phyloP scores from a whole-genome alignment of 1,284 basidiomycete species.

The Ganoderma meredithae region DNA sequence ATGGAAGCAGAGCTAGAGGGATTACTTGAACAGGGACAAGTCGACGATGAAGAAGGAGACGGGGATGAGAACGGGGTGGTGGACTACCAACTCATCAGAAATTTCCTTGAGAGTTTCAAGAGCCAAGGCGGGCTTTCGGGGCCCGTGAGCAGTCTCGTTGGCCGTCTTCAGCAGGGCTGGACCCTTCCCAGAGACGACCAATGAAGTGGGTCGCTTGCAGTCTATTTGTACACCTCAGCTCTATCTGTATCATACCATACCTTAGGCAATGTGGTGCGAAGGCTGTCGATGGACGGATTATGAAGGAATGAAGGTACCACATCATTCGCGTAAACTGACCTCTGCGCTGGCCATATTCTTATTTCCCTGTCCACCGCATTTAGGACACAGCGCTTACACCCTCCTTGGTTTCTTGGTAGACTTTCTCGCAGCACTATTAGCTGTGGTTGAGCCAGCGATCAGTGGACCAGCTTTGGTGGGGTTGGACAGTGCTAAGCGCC shows the following conservation, averaged over 20 bases:
- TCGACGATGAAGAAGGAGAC: conserved; percentile 52
- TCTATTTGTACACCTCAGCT: not conserved
- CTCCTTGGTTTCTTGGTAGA: too few relatives aligned
- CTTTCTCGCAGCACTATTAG: conserved; percentile 24
- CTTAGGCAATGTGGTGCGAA: conserved; percentile 36
- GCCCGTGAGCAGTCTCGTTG: conserved; percentile 88
- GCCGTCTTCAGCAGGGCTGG: conserved; percentile 80
- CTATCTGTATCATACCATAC: conserved; percentile 3
- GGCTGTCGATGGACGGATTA: conserved; percentile 23
- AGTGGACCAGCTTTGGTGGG: too few relatives aligned
- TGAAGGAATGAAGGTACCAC: not conserved
- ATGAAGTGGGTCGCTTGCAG: conserved; percentile 9
- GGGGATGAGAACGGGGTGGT: conserved; percentile 55
- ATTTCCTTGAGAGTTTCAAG: conserved; percentile 94
- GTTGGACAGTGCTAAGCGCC: not conserved
- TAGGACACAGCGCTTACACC: not conserved
- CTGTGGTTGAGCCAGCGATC: conserved; percentile 25
- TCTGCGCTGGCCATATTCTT: conserved; percentile 6
- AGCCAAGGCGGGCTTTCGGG: conserved; percentile 87
- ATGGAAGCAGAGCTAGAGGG: conserved; percentile 87
- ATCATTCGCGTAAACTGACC: conserved; percentile 4
- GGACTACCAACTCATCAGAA: conserved; percentile 92
- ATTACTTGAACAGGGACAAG: conserved; percentile 56
- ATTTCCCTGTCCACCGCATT: not conserved
- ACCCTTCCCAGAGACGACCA: conserved; percentile 70